Percentiles rank a stretch among this genome's conserved stretches.
Conservation (phyloP, 805 yeast species). For the Jamesozyma hellenica region DNA sequence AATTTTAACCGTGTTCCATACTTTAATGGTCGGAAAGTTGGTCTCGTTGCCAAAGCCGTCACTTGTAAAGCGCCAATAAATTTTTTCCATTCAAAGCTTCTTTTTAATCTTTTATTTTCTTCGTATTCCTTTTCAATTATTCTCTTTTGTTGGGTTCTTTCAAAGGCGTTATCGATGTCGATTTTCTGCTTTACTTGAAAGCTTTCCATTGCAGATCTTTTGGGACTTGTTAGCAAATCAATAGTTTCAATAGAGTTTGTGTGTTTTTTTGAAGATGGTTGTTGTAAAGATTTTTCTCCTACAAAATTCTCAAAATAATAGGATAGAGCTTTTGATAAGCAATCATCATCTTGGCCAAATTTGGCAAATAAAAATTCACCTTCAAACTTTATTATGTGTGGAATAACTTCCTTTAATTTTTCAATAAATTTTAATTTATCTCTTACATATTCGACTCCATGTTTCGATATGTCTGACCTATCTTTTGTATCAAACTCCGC, state of each 20-base stretch:
- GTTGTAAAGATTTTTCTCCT: not conserved
- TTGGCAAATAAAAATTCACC: slow-evolving; percentile 21
- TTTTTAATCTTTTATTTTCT: slow-evolving; percentile 9
- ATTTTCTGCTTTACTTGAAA: not conserved
- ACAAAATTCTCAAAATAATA: slow-evolving; percentile 30
- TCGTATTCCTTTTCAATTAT: slow-evolving; percentile 2
- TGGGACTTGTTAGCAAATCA: too few species aligned
- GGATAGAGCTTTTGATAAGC: slow-evolving; percentile 32
- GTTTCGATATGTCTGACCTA: too few species aligned
- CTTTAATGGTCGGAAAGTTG: slow-evolving; percentile 37
- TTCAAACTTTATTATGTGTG: slow-evolving; percentile 20
- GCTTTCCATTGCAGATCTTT: too few species aligned
- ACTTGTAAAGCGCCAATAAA: slow-evolving; percentile 53
- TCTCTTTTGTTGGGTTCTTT: slow-evolving; percentile 1
- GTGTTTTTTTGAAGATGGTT: not conserved
- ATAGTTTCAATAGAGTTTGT: not conserved
- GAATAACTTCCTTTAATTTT: slow-evolving; percentile 30
- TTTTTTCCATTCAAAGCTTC: slow-evolving; percentile 28
- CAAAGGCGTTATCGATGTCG: not conserved
- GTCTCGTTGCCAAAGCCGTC: slow-evolving; percentile 65
- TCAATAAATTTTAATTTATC: slow-evolving; percentile 18
- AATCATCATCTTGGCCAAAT: slow-evolving; percentile 20
- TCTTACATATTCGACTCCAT: too few species aligned
- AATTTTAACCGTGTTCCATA: slow-evolving; percentile 37
- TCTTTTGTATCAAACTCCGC: too few species aligned